Base-by-base conservation (phyloP, 805 yeast genomes). In the Lipomyces orientalis region DNA sequence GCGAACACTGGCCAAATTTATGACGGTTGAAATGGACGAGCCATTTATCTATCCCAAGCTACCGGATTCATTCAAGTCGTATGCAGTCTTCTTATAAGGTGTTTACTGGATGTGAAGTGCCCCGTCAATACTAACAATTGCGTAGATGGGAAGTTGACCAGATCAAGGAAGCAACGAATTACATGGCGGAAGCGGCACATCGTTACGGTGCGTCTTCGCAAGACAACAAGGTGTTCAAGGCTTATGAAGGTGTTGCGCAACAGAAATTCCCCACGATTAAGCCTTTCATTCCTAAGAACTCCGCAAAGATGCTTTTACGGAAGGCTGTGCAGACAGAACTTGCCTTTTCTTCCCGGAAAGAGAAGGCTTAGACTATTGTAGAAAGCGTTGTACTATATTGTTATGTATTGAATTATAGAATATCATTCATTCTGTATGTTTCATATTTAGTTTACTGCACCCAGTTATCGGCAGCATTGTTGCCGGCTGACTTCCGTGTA, bases 11-110 rank as follows among this genome's bases (percentile, higher is more conserved):
- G 85, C 86, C 72, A 95, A 95, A 82, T 93, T 93, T 80, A 95
- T 95, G 98, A 94, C 97, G 29, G 90, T 95, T 62, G 98, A 93
- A 74, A 90, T 95, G 94, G 88, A 87, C 66, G 92, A 94, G 72
- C 99, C 99, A 31, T 95, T 95, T 77, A 84, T 95, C 58, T 95
- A 98, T 97, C 99, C 99, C 3, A 85, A 82, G 68, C 77, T 74
- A 54, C 79, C 83, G 58, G 81, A 82, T 71, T 79, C 79, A 25
- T 66, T 71, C 25, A 54, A 60, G 5, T 67, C 64, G 77, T 81
- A 34, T 79, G 84, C 82, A 16, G 16, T 14, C 10, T 59, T 66
- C 14, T 62, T 25, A 12, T 75, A 81, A 81, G 71, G 73, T 79
- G 64, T 54, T 8, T 66, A 16, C 9, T 19, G 22, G 22, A 16